A percentile compares a stretch with the other conserved stretches of the same genome.
Evolutionary conservation across 2,329 filamentous ascomycete species (phyloP).

Genomic region (Aspergillus sp.): DNA sequence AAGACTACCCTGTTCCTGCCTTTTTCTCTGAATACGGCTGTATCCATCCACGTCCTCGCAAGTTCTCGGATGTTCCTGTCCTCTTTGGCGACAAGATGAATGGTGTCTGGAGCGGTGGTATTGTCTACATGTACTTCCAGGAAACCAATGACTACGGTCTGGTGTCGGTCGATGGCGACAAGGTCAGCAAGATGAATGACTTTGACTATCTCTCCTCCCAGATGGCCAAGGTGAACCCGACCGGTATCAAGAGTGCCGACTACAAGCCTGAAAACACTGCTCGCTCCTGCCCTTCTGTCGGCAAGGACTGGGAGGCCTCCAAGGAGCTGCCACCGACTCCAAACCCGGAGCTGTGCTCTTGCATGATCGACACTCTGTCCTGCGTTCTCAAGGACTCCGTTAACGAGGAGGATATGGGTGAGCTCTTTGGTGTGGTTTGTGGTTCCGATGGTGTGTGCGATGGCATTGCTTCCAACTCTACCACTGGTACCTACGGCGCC

Average conservation of each 20-base stretch:
- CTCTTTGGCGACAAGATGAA: slow-evolving; percentile 80
- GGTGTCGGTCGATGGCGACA: slow-evolving; percentile 57
- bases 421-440: slow-evolving; percentile 57
- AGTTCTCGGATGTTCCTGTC: slow-evolving; percentile 76
- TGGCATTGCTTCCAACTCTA: slow-evolving; percentile 35
- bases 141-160: slow-evolving; percentile 75
- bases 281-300: slow-evolving; percentile 62
- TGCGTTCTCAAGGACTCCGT: slow-evolving; percentile 61
- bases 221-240: slow-evolving; percentile 62
- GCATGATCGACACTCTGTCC: slow-evolving; percentile 69
- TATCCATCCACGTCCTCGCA: slow-evolving; percentile 66
- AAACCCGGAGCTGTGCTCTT: slow-evolving; percentile 71
- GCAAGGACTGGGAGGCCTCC: slow-evolving; percentile 60
- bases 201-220: slow-evolving; percentile 66
- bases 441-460: slow-evolving; percentile 29
- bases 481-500: slow-evolving; percentile 39
- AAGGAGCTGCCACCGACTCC: slow-evolving; percentile 71
- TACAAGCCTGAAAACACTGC: slow-evolving; percentile 71
- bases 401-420: slow-evolving; percentile 52
- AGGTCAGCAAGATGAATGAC: slow-evolving; percentile 63
- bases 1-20: slow-evolving; percentile 80
- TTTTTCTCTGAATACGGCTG: slow-evolving; percentile 99
- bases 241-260: slow-evolving; percentile 54
- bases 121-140: slow-evolving; percentile 98
- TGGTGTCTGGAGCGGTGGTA: slow-evolving; percentile 83